A percentile compares a stretch with the other conserved stretches of the same genome.
Evolutionary conservation across 192 early-diverging fungal species (phyloP).

Genomic region (Coemansia sp.): DNA sequence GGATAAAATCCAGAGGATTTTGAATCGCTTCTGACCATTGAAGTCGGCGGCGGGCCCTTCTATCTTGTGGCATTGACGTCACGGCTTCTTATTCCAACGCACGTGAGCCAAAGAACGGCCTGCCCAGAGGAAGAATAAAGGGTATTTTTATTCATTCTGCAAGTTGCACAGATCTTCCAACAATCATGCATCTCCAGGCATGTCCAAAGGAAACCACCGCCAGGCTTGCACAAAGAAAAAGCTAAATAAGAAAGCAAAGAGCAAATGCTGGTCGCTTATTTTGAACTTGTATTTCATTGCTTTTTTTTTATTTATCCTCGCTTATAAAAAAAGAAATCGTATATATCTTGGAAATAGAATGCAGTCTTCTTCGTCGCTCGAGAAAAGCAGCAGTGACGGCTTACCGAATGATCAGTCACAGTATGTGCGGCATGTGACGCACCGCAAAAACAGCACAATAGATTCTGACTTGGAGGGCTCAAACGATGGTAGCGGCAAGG

Average conservation of each 20-base stretch:
- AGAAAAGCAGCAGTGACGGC: conserved; percentile 1
- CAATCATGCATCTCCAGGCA: too few species aligned
- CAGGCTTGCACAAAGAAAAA: background rate
- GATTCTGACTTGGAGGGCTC: conserved; percentile 2
- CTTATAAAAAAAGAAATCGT: background rate
- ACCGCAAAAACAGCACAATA: conserved; percentile 5
- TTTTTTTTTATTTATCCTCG: background rate
- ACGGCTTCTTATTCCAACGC: background rate
- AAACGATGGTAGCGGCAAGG: conserved; percentile 1
- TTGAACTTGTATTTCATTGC: background rate
- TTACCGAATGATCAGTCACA: background rate
- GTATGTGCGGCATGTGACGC: conserved; percentile 5
- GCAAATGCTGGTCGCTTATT: too few species aligned
- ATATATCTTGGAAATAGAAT: background rate
- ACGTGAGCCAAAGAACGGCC: background rate
- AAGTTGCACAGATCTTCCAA: too few species aligned
- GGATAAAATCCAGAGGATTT: too few species aligned
- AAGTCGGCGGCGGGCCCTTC: too few species aligned
- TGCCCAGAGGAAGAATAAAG: too few species aligned
- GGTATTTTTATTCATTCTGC: too few species aligned
- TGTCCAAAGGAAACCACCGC: too few species aligned
- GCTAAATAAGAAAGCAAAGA: background rate
- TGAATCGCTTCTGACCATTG: too few species aligned
- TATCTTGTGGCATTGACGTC: background rate
- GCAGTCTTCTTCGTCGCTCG: background rate